Conservation (phyloP, 495 filamentous ascomycete species). For the Tuber aestivum region DNA sequence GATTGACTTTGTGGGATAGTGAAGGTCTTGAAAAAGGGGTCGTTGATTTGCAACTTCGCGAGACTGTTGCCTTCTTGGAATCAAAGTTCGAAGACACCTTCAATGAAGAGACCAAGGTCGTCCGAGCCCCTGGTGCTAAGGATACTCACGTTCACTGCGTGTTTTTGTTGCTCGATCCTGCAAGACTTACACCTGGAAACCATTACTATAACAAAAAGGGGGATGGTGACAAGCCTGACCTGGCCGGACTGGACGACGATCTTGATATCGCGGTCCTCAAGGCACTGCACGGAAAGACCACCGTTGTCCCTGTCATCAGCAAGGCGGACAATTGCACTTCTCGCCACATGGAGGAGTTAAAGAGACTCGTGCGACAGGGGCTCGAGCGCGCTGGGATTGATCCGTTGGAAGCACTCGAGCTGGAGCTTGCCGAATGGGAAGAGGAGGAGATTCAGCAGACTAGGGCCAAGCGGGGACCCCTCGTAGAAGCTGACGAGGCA, state of each 20-base stretch:
- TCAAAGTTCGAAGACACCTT: constrained; percentile 98
- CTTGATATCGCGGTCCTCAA: constrained; percentile 86
- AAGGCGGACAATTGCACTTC: constrained; percentile 95
- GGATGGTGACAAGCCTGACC: constrained; percentile 46
- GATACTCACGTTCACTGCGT: constrained; percentile 98
- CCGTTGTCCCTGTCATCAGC: constrained; percentile 89
- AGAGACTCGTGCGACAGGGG: constrained; percentile 81
- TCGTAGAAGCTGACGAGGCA: constrained; percentile 29
- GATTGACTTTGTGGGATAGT: constrained; percentile 93
- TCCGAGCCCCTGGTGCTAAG: constrained; percentile 82
- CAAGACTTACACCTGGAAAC: constrained; percentile 63
- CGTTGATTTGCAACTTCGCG: constrained; percentile 86
- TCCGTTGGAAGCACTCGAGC: constrained; percentile 74
- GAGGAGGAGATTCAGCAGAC: constrained; percentile 51
- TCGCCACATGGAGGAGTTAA: constrained; percentile 87
- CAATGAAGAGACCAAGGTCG: constrained; percentile 93
- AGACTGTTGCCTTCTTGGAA: constrained; percentile 86
- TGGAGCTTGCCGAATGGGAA: constrained; percentile 67
- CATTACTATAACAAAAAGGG: constrained; percentile 37
- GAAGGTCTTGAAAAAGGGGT: constrained; percentile 87
- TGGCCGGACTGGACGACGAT: constrained; percentile 78
- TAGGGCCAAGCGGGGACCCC: constrained; percentile 33
- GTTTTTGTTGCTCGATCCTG: constrained; percentile 85
- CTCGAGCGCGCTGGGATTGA: constrained; percentile 81
- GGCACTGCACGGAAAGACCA: constrained; percentile 87